Percentiles rank a stretch among this genome's conserved stretches.
Evolutionary conservation across 163 green algal species (phyloP).

Genomic region (Smithsoniella earleae): DNA sequence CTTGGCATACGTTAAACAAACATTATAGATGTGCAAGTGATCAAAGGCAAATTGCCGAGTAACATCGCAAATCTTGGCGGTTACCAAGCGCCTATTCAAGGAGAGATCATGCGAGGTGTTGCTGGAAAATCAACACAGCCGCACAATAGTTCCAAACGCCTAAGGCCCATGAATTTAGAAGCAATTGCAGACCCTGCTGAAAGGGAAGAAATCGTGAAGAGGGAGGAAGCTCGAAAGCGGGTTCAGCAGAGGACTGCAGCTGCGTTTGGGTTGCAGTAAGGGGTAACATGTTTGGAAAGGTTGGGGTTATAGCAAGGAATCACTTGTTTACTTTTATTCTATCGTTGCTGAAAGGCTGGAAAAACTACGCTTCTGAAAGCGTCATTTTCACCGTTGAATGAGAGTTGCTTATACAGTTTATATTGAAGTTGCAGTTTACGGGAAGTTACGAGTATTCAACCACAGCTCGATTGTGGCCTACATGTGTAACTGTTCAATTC

Average conservation of each 20-base stretch:
- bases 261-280: conserved; percentile 10
- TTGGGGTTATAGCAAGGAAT: no score
- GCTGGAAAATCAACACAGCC: not conserved
- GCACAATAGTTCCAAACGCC: not conserved
- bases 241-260: conserved; percentile 7
- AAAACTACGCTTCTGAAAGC: no score
- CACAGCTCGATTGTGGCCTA: no score
- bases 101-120: conserved; percentile 23
- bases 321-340: no score
- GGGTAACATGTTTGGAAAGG: no score
- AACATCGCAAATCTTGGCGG: conserved; percentile 4
- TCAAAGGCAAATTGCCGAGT: conserved; percentile 1
- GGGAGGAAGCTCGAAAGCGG: conserved; percentile 14
- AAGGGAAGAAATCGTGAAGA: not conserved
- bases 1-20: not conserved
- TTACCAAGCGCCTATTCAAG: not conserved
- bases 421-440: no score
- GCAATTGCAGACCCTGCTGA: not conserved
- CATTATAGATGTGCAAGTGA: conserved; percentile 2
- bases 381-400: no score
- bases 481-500: no score
- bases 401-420: no score
- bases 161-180: not conserved
- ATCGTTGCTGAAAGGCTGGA: no score
- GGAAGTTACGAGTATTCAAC: no score